Base-by-base conservation (phyloP, 2,329 filamentous ascomycete genomes). In the Colletotrichum sansevieriae region DNA sequence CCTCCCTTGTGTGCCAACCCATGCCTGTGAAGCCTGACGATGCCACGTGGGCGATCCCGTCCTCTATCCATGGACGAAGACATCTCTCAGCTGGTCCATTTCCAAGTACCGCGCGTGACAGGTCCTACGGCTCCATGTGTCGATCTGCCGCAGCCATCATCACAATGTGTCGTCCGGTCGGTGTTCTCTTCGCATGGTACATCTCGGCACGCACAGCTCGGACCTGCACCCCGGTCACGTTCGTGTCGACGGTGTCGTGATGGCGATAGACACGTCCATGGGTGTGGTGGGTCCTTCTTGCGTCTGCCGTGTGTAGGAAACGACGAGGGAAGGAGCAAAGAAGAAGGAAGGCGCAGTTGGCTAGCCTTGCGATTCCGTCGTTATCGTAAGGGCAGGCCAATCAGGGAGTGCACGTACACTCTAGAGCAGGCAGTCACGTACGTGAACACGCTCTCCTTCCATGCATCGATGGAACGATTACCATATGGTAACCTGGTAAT, bases 211-310 rank as follows among this genome's bases (percentile, higher is more conserved):
- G 43, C 43, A 46, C 43, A 46, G 43, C 43, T 46, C n/a, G 43
- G n/a, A 46, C n/a, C 2, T 46, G 43, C 43, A 46, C n/a, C n/a
- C 43, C 43, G 43, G 43, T 18, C 43, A 46, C 43, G 8, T 20
- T 46, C 43, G n/a, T n/a, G n/a, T n/a, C n/a, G n/a, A n/a, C n/a
- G n/a, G 43, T 46, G 43, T 46, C 43, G 43, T 46, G 43, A 46
- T 11, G 43, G 43, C 43, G 43, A 46, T 18, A 46, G 43, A 18
- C 43, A 46, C 43, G 43, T 46, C 43, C 43, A 46, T 46, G 43
- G n/a, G 7, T 46, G 15, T 46, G 43, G 43, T 46, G 13, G 43
- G 13, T 9, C 15, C 43, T 46, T 46, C 43, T 18, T 46, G 13
- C 43, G 43, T 46, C 43, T n/a, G n/a, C n/a, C n/a, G n/a, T n/a